phyloP scores from a whole-genome alignment of 2,329 filamentous ascomycete species.

The Neocucurbitaria cava region DNA sequence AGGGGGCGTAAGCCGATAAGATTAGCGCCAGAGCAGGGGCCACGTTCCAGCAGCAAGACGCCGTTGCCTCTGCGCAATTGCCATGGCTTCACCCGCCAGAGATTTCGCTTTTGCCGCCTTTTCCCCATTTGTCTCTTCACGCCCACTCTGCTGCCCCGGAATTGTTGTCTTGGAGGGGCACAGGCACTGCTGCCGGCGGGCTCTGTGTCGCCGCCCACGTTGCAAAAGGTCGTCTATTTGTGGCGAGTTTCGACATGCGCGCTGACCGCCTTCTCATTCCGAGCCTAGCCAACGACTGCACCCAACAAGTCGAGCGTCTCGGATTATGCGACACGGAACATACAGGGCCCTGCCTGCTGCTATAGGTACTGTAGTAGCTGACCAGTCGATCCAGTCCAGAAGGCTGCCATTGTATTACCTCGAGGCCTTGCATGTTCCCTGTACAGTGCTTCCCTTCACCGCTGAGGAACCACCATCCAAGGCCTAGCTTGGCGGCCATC shows the following conservation, averaged over 20 bases:
- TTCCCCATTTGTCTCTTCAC: conserved; percentile 9
- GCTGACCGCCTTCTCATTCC: conserved; percentile 32
- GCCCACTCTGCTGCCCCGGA: background rate
- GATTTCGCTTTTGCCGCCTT: conserved; percentile 21
- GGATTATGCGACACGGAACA: conserved; percentile 23
- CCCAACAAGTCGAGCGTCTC: conserved; percentile 16
- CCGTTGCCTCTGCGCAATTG: conserved; percentile 2
- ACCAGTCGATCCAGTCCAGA: background rate
- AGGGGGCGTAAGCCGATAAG: conserved; percentile 32
- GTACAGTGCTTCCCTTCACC: background rate
- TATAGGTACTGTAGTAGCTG: no score
- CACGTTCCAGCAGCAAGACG: conserved; percentile 6
- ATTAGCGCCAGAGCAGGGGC: conserved; percentile 19
- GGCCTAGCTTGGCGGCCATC: background rate
- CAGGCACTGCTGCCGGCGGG: conserved; percentile 2
- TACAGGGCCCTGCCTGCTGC: conserved; percentile 17
- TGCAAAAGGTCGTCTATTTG: conserved; percentile 26
- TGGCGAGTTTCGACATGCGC: conserved; percentile 31
- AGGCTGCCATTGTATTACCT: background rate
- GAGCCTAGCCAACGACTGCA: conserved; percentile 14
- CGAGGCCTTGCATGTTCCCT: background rate
- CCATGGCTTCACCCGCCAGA: conserved; percentile 16
- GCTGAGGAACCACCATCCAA: background rate
- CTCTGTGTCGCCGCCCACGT: conserved; percentile 22
- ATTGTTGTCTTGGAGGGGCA: conserved; percentile 1